These are phyloP conservation scores for Yueomyces sinensis DNA, from an alignment of 805 yeast genomes.

Conservation along the genomic window DNA sequence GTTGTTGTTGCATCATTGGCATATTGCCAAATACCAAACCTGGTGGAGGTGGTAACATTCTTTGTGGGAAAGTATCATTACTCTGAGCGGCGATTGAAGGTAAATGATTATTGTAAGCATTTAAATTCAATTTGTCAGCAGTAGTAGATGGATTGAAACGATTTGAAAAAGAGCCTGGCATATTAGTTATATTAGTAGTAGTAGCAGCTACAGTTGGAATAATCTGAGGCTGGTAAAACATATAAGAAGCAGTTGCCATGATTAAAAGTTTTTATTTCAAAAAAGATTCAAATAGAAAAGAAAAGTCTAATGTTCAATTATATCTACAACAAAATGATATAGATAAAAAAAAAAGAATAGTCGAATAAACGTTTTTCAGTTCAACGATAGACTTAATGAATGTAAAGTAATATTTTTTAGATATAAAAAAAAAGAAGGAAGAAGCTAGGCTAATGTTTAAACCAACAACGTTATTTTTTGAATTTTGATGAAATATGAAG, in stretches of 20 bases:
- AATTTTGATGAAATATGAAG: no score
- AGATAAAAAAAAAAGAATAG: no score
- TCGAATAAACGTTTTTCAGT: no score
- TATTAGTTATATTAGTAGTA: not conserved
- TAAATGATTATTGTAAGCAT: not conserved
- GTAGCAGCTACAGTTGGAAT: slow-evolving; percentile 1
- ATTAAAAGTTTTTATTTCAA: not conserved
- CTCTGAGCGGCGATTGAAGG: not conserved
- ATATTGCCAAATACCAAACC: slow-evolving; percentile 6
- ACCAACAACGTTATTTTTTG: no score
- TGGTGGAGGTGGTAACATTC: slow-evolving; percentile 12
- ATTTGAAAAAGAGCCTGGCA: not conserved
- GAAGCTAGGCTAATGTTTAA: no score
- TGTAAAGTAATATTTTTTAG: no score
- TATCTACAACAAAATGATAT: no score
- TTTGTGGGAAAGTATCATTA: not conserved
- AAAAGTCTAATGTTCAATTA: no score
- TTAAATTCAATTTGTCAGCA: not conserved
- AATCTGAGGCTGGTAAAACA: slow-evolving; percentile 4
- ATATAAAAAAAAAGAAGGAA: no score
- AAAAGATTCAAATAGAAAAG: no score
- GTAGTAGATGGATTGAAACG: not conserved
- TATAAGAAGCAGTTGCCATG: slow-evolving; percentile 2
- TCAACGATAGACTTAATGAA: no score
- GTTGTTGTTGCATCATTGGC: slow-evolving; percentile 1